Percentiles rank a stretch among this genome's conserved stretches.
These are phyloP conservation scores for Conidiobolus incongruus DNA, from an alignment of 371 early-diverging fungal species.

Conservation along the genomic window DNA sequence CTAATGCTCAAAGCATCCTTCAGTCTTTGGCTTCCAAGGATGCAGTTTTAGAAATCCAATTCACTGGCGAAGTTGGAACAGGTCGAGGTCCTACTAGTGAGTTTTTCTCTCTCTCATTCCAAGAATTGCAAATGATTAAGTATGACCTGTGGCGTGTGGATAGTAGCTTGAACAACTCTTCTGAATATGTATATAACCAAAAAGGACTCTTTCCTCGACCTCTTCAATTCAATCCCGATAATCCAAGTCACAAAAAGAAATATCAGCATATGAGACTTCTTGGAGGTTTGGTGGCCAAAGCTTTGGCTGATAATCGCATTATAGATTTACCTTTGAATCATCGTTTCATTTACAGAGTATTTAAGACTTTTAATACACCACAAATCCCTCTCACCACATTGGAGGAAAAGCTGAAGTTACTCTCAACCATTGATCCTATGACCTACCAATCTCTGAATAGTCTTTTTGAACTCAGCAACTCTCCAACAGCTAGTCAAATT, in stretches of 20 bases:
- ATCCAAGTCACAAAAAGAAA: conserved; percentile 9
- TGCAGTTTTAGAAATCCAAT: conserved; percentile 69
- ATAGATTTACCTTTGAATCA: conserved; percentile 64
- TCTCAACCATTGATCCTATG: not conserved
- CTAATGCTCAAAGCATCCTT: conserved; percentile 56
- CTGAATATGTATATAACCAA: conserved; percentile 16
- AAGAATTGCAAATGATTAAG: conserved; percentile 35
- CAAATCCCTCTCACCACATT: not conserved
- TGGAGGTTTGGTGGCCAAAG: conserved; percentile 76
- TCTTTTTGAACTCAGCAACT: not conserved
- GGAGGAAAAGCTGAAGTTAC: not conserved
- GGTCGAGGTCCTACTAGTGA: conserved; percentile 88
- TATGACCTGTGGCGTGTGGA: conserved; percentile 35
- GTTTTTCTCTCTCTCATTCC: conserved; percentile 63
- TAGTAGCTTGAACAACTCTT: conserved; percentile 3
- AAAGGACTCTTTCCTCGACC: conserved; percentile 58
- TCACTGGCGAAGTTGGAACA: conserved; percentile 80
- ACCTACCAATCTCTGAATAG: not conserved
- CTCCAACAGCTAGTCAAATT: not conserved
- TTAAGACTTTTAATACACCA: conserved; percentile 10
- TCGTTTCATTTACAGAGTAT: conserved; percentile 40
- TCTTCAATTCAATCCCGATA: conserved; percentile 5
- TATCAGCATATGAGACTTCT: conserved; percentile 31
- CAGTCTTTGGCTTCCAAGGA: conserved; percentile 45
- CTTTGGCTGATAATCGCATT: conserved; percentile 65